Base-by-base conservation (phyloP, 73 alveolate genomes). In the Effrenium voratum region DNA sequence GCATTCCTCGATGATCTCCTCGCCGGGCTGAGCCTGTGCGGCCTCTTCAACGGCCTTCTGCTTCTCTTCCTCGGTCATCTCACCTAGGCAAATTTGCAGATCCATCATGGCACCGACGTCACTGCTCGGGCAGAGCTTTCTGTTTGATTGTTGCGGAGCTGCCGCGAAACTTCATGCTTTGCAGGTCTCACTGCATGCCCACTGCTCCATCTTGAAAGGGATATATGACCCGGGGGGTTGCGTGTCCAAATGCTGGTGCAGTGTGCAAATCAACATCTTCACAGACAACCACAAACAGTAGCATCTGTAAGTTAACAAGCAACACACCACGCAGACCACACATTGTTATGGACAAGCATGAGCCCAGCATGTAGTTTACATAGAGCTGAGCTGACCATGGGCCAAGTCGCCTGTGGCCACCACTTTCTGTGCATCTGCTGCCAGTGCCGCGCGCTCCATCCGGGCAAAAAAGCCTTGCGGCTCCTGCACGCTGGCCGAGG, bases 1-100 rank as follows among this genome's bases (percentile, higher is more conserved):
- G 77, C 77, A 66, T 40, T 66, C 77, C 77, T 66, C 77, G 77
- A 66, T n/a, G 77, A 16, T 66, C 77, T 66, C 77, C 77, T 66
- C 77, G 5, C n/a, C 77, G 28, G 77, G 77, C 43, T 66, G 77
- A 40, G 77, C 77, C 77, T 32, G n/a, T 5, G 45, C 45, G n/a
- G n/a, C n/a, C 10, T 66, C 77, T 66, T 66, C 77, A 30, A 36
- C 43, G 45, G 77, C 77, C 77, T 66, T 66, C 77, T 66, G 77
- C 77, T 66, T 36, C 40, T 66, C 77, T 40, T 66, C 77, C 77
- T 66, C 77, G 43, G 77, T 32, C 77, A 66, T 66, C 13, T 66
- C 77, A n/a, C n/a, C n/a, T n/a, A n/a, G n/a, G n/a, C n/a, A n/a
- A n/a, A n/a, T n/a, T n/a, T n/a, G n/a, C n/a, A n/a, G n/a, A n/a